A percentile compares a stretch with the other conserved stretches of the same genome.
Conservation (phyloP, 2,329 filamentous ascomycete genomes). For the Macrophomina phaseolina region DNA sequence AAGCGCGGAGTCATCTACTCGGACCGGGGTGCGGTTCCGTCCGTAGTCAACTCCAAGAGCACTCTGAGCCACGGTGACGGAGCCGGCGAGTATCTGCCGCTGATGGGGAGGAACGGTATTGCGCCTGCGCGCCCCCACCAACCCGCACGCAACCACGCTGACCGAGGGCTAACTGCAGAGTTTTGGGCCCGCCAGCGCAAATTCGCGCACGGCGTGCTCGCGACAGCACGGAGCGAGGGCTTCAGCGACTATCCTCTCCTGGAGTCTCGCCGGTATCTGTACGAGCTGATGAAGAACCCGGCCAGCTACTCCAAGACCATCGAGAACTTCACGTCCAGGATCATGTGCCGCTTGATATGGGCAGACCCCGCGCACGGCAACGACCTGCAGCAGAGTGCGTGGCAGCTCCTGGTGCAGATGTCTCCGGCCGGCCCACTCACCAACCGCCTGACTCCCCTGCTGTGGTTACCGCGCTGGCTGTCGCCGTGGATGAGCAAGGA, state of each 20-base stretch:
- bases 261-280: constrained; percentile 19
- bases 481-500: constrained; percentile 26
- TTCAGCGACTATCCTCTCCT: constrained; percentile 17
- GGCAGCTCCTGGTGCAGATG: constrained; percentile 19
- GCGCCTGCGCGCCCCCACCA: not conserved
- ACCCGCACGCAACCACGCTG: not conserved
- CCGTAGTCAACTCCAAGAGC: not conserved
- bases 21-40: constrained; percentile 12
- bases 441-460: constrained; percentile 26
- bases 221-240: not conserved
- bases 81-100: constrained; percentile 22
- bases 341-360: constrained; percentile 22
- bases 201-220: constrained; percentile 21
- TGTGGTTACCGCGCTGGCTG: constrained; percentile 3
- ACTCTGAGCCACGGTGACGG: constrained; percentile 13
- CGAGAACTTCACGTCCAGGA: constrained; percentile 6
- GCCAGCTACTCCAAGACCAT: not conserved
- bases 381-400: constrained; percentile 4
- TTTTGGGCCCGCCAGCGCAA: constrained; percentile 23
- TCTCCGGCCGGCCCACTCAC: constrained; percentile 23
- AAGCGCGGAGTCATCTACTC: not conserved
- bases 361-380: not conserved
- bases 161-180: constrained; percentile 1
- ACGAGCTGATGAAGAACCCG: constrained; percentile 11
- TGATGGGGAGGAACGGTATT: constrained; percentile 23